These are phyloP conservation scores for Chrysosporium queenslandicum DNA, from an alignment of 2,329 filamentous ascomycete genomes.

Conservation along the genomic window DNA sequence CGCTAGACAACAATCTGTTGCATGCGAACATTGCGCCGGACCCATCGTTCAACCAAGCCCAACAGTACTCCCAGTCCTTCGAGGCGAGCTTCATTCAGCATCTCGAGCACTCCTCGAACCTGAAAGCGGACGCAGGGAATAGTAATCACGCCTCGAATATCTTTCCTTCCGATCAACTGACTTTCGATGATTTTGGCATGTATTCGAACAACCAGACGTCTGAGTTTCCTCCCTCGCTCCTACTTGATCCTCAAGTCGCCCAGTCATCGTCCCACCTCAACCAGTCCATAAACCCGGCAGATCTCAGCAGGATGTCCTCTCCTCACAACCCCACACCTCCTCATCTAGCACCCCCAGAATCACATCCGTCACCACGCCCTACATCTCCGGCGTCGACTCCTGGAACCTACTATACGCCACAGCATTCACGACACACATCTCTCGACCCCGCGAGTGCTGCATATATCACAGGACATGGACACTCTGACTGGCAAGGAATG, in stretches of 20 bases:
- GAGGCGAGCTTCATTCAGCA: slow-evolving; percentile 30
- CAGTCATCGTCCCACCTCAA: slow-evolving; percentile 22
- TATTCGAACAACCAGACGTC: slow-evolving; percentile 28
- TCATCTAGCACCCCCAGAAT: slow-evolving; percentile 14
- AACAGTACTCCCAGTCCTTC: slow-evolving; percentile 31
- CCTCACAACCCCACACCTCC: slow-evolving; percentile 32
- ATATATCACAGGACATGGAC: slow-evolving; percentile 42
- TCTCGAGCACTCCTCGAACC: slow-evolving; percentile 26
- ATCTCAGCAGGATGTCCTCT: slow-evolving; percentile 39
- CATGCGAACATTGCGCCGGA: slow-evolving; percentile 24
- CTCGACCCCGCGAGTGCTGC: slow-evolving; percentile 52
- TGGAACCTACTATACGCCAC: slow-evolving; percentile 40
- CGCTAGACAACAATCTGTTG: slow-evolving; percentile 22
- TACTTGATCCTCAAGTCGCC: slow-evolving; percentile 32
- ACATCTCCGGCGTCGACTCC: slow-evolving; percentile 15
- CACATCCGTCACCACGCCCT: slow-evolving; percentile 12
- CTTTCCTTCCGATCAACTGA: slow-evolving; percentile 30
- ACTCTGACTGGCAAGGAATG: slow-evolving; percentile 49
- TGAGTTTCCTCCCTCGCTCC: slow-evolving; percentile 31
- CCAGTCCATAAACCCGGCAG: slow-evolving; percentile 39
- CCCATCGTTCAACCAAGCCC: slow-evolving; percentile 28
- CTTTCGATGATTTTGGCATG: slow-evolving; percentile 32
- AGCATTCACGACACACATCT: slow-evolving; percentile 51
- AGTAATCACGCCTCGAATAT: slow-evolving; percentile 25
- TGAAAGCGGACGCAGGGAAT: slow-evolving; percentile 27